phyloP scores from a whole-genome alignment of 1,284 basidiomycete genomes.

The Peniophora sp. region DNA sequence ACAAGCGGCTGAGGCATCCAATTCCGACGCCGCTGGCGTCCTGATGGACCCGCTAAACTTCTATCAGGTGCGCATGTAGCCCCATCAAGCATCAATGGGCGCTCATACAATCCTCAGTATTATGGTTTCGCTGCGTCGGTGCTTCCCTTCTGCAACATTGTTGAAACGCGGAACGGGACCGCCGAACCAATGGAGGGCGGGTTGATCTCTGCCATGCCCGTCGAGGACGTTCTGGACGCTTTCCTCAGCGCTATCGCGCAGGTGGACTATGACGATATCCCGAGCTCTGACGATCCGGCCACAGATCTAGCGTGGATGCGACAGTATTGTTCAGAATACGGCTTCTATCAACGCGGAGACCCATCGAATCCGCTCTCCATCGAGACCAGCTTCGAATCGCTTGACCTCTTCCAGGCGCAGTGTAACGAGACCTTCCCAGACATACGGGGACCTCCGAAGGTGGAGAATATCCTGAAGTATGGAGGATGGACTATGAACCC shows the following conservation, averaged over 20 bases:
- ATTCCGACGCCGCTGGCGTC: constrained; percentile 31
- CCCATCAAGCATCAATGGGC: neutral
- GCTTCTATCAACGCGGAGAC: constrained; percentile 37
- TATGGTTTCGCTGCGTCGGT: constrained; percentile 37
- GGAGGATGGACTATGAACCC: constrained; percentile 44
- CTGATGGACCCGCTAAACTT: constrained; percentile 42
- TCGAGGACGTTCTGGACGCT: constrained; percentile 29
- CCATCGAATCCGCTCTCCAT: constrained; percentile 36
- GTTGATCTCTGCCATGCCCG: constrained; percentile 23
- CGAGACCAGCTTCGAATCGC: constrained; percentile 35
- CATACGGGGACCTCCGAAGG: constrained; percentile 31
- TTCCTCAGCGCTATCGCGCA: constrained; percentile 35
- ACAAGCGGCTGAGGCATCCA: constrained; percentile 26
- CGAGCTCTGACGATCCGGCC: constrained; percentile 33
- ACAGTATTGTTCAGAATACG: constrained; percentile 46
- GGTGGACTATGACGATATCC: constrained; percentile 37
- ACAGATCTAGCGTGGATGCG: constrained; percentile 41
- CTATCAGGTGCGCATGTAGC: constrained; percentile 31
- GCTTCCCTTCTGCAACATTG: constrained; percentile 38
- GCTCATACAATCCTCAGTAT: constrained; percentile 23
- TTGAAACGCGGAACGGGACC: constrained; percentile 38
- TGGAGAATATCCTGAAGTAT: constrained; percentile 37
- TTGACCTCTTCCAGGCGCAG: constrained; percentile 34
- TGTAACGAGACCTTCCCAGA: constrained; percentile 32
- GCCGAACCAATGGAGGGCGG: constrained; percentile 28